Evolutionary conservation across 2,329 filamentous ascomycete genomes (phyloP), one percentile per base, ranked within the genome.

Genomic region (Colletotrichum melonis): DNA sequence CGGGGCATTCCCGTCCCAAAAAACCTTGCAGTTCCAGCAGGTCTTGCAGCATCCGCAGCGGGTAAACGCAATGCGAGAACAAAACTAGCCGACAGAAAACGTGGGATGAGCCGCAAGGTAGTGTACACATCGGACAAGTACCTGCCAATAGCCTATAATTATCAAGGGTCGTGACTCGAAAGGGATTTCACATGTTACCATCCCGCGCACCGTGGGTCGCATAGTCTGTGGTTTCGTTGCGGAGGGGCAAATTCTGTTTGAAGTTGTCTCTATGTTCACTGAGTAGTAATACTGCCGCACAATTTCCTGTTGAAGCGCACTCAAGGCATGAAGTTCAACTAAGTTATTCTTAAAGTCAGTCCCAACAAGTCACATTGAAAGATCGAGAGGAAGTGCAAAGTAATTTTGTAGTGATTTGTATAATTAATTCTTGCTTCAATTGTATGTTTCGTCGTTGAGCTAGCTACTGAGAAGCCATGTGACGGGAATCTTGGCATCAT

Each of bases 61-160:
- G 42, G 42, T 49, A 49, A 49, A 49, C 19, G 3, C 42, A 49
- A 49, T 49, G 42, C 42, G 42, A 49, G 19, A n/a, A 49, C 42
- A 49, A 49, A 49, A 49, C 49, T n/a, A 49, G 28, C 12, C 1
- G 4, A 16, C 49, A 16, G 19, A 14, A 30, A 42, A 55, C 63
- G 67, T 70, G 68, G 68, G 46, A 56, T 32, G 63, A 71, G 68
- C 56, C 68, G 63, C 68, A 67, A 66, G 60, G 46, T 63, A 63
- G 16, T 49, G 38, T 49, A n/a, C 28, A 49, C n/a, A 12, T 28
- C 14, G 19, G 28, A 12, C 24, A 35, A 54, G 42, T 54, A 24
- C 42, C 46, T 35, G 9, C 11, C 22, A 42, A 19, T 3, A 28
- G 16, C 8, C n/a, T 12, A 55, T 19, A 19, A 42, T 42, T 42